Evolutionary conservation across 2,329 filamentous ascomycete species (phyloP), one percentile per base, ranked within the genome.

Genomic region (Uncinocarpus reesii): DNA sequence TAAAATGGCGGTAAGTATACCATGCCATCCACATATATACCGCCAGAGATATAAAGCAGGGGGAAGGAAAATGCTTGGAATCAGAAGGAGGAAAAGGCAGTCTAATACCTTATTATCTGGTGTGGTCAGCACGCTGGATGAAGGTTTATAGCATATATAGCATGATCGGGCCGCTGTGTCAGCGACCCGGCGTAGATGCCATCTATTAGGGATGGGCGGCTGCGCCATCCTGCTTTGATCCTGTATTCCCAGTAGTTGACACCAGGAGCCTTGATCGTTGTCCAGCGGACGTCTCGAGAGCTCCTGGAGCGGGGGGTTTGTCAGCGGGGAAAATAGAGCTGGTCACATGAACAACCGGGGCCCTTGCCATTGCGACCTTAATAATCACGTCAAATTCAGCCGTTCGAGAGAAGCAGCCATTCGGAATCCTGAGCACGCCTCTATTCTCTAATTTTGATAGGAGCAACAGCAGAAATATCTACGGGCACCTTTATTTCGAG

Each of bases 61-160:
- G 15, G 16, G 8, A 45, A 36, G 6, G 13, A 28, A 35, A 32
- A 32, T 18, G 11, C n/a, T 16, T 15, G 3, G 23, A 15, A 31
- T 6, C 7, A 47, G 18, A 29, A 31, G 16, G 8, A 35, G 11
- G 26, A 18, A 28, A 29, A 28, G 41, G 18, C 28, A 28, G 11
- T 60, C 57, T 68, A 48, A 54, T 69, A 92, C 89, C 79, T 90
- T 92, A 60, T 86, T 89, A 59, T 93, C 88, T 0, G 85, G 79
- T 7, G 88, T 93, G 57, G 95, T 86, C 47, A 98, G 73, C 15
- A 96, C 90, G 55, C 83, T 93, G 5, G 82, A 80, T 51, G 83
- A 87, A 7, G 85, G 84, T 67, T 92, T 94, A 72, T 83, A 93
- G 74, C 92, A 96, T 54, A 96, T 80, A 66, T 87, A 84, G 67